Percentiles rank a stretch among this genome's conserved stretches.
Evolutionary conservation across 352 stramenopile genomes (phyloP).

Genomic region (Globisporangium nagaii): DNA sequence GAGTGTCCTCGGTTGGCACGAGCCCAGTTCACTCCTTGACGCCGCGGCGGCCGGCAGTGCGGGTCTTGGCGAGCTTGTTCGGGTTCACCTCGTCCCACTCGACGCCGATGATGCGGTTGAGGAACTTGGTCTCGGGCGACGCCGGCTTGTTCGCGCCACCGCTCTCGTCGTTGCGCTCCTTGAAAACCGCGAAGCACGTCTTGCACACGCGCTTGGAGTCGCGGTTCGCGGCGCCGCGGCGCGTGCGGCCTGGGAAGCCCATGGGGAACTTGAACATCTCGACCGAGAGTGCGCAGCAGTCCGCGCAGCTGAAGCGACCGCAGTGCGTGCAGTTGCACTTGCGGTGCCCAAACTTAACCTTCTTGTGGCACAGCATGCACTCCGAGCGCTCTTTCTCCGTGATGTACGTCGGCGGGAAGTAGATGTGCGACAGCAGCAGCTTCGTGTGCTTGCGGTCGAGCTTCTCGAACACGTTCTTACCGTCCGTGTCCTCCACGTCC

Average conservation of each 20-base stretch:
- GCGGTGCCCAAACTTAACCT: slow-evolving; percentile 81
- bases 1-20: not conserved
- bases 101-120: slow-evolving; percentile 78
- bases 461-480: slow-evolving; percentile 84
- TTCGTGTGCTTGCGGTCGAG: slow-evolving; percentile 64
- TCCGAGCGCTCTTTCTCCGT: slow-evolving; percentile 76
- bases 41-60: slow-evolving; percentile 50
- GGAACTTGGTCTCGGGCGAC: slow-evolving; percentile 56
- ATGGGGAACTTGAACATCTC: slow-evolving; percentile 82
- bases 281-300: slow-evolving; percentile 58
- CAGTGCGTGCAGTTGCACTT: slow-evolving; percentile 88
- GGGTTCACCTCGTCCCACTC: slow-evolving; percentile 89
- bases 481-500: slow-evolving; percentile 82
- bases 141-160: slow-evolving; percentile 61
- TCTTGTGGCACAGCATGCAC: slow-evolving; percentile 85
- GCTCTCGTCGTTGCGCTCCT: slow-evolving; percentile 68
- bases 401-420: slow-evolving; percentile 85
- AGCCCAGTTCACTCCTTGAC: slow-evolving; percentile 33
- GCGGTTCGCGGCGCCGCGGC: slow-evolving; percentile 49
- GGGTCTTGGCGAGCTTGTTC: slow-evolving; percentile 57
- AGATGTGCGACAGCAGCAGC: slow-evolving; percentile 75
- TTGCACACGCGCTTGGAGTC: slow-evolving; percentile 82
- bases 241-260: slow-evolving; percentile 74
- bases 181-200: slow-evolving; percentile 83
- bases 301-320: slow-evolving; percentile 64